Percentiles rank a stretch among this genome's conserved stretches.
Conservation (phyloP, 1,284 basidiomycete genomes). For the Gomphus bonarii region DNA sequence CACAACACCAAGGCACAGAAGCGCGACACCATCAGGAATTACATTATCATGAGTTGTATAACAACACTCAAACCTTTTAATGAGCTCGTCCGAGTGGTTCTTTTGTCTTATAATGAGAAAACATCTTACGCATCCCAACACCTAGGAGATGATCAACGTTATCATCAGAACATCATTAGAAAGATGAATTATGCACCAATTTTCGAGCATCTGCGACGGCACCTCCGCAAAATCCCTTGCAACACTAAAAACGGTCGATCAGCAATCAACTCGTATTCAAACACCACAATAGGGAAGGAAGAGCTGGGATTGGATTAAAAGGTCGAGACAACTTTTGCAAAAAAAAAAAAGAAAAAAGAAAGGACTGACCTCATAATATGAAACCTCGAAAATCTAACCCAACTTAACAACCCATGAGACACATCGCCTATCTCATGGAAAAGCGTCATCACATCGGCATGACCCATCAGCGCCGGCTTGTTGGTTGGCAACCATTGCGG, state of each 20-base stretch:
- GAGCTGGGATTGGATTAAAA: background rate
- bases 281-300: background rate
- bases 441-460: constrained; percentile 71
- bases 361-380: constrained; percentile 56
- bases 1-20: too few relatives aligned
- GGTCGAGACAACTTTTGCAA: too few relatives aligned
- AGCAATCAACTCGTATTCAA: background rate
- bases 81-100: constrained; percentile 65
- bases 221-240: constrained; percentile 82
- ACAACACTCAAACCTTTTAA: constrained; percentile 48
- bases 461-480: constrained; percentile 74
- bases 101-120: constrained; percentile 67
- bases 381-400: constrained; percentile 66
- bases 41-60: too few relatives aligned
- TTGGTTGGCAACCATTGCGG: constrained; percentile 82
- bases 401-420: constrained; percentile 71
- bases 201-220: constrained; percentile 84
- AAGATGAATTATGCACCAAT: constrained; percentile 43
- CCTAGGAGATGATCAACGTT: constrained; percentile 25
- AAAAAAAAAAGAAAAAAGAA: too few relatives aligned
- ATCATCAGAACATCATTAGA: background rate
- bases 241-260: constrained; percentile 30
- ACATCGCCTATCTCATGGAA: constrained; percentile 85
- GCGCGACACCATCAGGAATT: background rate
- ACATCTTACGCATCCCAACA: constrained; percentile 78